Conservation (phyloP, 257 asterid genomes). For the Verbena officinalis region DNA sequence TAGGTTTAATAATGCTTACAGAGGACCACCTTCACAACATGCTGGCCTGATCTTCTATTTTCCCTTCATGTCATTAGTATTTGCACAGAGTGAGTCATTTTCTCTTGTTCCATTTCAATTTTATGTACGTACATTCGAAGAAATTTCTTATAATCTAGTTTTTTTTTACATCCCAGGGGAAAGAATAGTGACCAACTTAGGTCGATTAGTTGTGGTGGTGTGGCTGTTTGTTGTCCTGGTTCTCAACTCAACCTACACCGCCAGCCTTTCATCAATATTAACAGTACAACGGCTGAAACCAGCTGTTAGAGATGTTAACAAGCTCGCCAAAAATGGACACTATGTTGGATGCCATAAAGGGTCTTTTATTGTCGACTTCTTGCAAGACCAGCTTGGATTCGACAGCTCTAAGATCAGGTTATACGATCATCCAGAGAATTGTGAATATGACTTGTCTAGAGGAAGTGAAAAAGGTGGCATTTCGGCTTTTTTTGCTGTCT, state of each 20-base stretch:
- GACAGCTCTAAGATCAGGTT: constrained; percentile 29
- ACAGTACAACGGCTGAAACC: constrained; percentile 41
- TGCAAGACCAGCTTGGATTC: constrained; percentile 33
- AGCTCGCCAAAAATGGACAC: constrained; percentile 31
- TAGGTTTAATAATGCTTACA: constrained; percentile 35
- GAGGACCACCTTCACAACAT: constrained; percentile 41
- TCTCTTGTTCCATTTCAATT: too few species aligned
- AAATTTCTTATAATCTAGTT: neutral
- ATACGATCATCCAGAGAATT: constrained; percentile 32
- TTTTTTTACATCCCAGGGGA: constrained; percentile 36
- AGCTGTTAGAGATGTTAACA: constrained; percentile 29
- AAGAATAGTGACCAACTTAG: constrained; percentile 40
- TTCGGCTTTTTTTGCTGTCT: constrained; percentile 35
- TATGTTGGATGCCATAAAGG: constrained; percentile 44
- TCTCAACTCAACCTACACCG: constrained; percentile 44
- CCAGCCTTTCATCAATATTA: constrained; percentile 42
- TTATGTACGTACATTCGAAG: too few species aligned
- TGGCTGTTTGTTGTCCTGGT: constrained; percentile 50
- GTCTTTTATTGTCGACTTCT: constrained; percentile 32
- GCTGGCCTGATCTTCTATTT: constrained; percentile 43
- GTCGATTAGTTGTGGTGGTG: constrained; percentile 41
- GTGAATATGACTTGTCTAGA: constrained; percentile 34
- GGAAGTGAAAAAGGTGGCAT: constrained; percentile 45
- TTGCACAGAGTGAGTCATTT: constrained; percentile 38
- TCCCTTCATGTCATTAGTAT: constrained; percentile 42